A percentile compares a stretch with the other conserved stretches of the same genome.
Evolutionary conservation across 2,329 filamentous ascomycete species (phyloP).

Genomic region (Bipolaris gigantea): DNA sequence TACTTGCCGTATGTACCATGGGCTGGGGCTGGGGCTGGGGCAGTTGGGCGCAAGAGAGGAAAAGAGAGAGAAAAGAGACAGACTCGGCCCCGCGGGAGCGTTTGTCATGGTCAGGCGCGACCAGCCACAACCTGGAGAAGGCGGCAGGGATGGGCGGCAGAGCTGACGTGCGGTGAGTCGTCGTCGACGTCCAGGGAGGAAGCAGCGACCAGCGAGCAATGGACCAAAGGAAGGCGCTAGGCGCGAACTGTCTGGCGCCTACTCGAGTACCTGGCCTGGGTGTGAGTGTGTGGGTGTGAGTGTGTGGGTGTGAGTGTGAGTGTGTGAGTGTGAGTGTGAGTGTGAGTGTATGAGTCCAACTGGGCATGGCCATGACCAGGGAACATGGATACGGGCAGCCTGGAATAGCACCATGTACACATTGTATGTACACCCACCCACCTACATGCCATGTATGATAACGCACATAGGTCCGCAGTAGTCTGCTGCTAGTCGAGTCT

Average conservation of each 20-base stretch:
- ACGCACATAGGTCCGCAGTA: too few species aligned
- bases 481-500: too few species aligned
- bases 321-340: too few species aligned
- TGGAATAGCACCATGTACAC: too few species aligned
- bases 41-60: slow-evolving; percentile 2
- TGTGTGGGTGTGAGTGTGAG: too few species aligned
- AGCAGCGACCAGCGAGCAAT: too few species aligned
- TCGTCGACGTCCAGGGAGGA: too few species aligned
- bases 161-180: slow-evolving; percentile 10
- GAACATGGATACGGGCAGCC: background rate
- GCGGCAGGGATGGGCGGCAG: slow-evolving; percentile 14
- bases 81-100: slow-evolving; percentile 10
- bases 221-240: slow-evolving; percentile 2
- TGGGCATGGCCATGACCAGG: background rate
- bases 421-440: too few species aligned
- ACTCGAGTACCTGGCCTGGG: too few species aligned
- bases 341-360: background rate
- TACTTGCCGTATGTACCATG: slow-evolving; percentile 7
- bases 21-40: background rate
- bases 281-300: too few species aligned
- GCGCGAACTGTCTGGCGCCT: background rate
- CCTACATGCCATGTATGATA: too few species aligned
- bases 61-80: too few species aligned
- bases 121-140: slow-evolving; percentile 27
- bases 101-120: slow-evolving; percentile 31